Conservation (phyloP, 805 yeast species). For the Wickerhamiella kazuoi region DNA sequence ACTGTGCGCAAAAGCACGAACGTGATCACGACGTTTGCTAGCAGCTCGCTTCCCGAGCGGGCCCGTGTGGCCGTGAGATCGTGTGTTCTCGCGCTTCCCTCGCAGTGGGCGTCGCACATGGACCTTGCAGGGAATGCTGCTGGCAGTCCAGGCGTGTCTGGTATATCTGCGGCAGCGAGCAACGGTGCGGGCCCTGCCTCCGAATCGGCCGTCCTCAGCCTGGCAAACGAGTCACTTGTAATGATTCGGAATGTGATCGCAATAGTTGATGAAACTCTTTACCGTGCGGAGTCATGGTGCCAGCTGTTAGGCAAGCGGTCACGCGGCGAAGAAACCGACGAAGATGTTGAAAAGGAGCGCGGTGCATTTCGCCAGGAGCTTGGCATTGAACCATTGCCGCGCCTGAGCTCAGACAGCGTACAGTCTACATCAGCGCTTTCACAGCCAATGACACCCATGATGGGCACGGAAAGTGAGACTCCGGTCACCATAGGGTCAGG, state of each 20-base stretch:
- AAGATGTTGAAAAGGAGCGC: neutral
- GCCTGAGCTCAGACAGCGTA: slow-evolving; percentile 1
- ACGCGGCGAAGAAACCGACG: slow-evolving; percentile 4
- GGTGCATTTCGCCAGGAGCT: neutral
- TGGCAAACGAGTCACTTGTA: slow-evolving; percentile 79
- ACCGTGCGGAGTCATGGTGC: slow-evolving; percentile 72
- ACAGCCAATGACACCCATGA: neutral
- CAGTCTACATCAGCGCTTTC: neutral
- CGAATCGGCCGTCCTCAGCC: slow-evolving; percentile 55
- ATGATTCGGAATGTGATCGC: slow-evolving; percentile 69
- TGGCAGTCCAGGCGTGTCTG: too few relatives aligned
- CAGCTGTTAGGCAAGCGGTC: slow-evolving; percentile 19
- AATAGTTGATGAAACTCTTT: slow-evolving; percentile 71
- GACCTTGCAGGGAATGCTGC: slow-evolving; percentile 7
- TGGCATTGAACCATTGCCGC: neutral
- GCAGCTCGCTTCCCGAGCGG: slow-evolving; percentile 55
- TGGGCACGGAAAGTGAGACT: neutral
- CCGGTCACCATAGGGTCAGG: neutral
- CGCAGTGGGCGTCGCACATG: slow-evolving; percentile 40
- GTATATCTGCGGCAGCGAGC: too few relatives aligned
- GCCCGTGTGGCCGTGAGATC: slow-evolving; percentile 69
- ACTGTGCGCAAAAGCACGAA: slow-evolving; percentile 80
- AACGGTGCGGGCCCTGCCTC: slow-evolving; percentile 8
- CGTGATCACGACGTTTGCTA: slow-evolving; percentile 71
- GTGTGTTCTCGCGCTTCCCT: slow-evolving; percentile 57